A percentile compares a stretch with the other conserved stretches of the same genome.
phyloP scores from a whole-genome alignment of 2,329 filamentous ascomycete genomes.

The Beauveria sp. region DNA sequence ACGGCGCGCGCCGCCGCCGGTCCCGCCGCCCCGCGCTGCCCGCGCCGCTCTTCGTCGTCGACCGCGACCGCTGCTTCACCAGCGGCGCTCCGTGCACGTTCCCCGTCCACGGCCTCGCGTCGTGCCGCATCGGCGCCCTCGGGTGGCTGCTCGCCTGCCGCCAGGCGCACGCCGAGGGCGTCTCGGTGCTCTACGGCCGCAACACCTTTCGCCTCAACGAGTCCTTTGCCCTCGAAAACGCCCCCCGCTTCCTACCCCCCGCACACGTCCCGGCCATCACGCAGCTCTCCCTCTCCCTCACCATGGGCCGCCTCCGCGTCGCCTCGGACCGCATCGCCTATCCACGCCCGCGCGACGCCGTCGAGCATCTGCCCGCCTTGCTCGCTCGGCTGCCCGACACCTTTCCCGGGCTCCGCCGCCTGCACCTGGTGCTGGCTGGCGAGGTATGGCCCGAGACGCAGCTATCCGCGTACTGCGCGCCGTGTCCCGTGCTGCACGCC shows the following conservation, averaged over 20 bases:
- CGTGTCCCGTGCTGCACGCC: background rate
- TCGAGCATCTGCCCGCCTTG: background rate
- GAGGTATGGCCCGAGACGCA: constrained; percentile 4
- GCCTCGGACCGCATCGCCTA: background rate
- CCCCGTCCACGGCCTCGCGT: background rate
- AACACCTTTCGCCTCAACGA: constrained; percentile 7
- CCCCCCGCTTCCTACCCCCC: background rate
- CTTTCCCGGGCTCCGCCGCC: background rate
- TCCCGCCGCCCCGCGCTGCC: background rate
- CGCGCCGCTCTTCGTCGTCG: constrained; percentile 3
- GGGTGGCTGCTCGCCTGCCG: constrained; percentile 9
- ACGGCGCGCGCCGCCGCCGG: background rate
- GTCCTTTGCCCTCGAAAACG: constrained; percentile 6
- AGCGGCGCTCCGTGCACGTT: background rate
- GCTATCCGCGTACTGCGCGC: background rate
- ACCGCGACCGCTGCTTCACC: constrained; percentile 5
- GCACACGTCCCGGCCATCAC: background rate
- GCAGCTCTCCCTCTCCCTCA: background rate
- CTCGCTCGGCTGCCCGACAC: background rate
- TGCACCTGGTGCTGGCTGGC: constrained; percentile 3
- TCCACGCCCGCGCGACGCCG: constrained; percentile 3
- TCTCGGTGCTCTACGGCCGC: constrained; percentile 2
- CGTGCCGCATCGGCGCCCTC: background rate
- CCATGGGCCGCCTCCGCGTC: background rate
- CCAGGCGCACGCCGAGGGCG: constrained; percentile 3